phyloP scores from a whole-genome alignment of 2,329 filamentous ascomycete species.

The Venturia carpophila region DNA sequence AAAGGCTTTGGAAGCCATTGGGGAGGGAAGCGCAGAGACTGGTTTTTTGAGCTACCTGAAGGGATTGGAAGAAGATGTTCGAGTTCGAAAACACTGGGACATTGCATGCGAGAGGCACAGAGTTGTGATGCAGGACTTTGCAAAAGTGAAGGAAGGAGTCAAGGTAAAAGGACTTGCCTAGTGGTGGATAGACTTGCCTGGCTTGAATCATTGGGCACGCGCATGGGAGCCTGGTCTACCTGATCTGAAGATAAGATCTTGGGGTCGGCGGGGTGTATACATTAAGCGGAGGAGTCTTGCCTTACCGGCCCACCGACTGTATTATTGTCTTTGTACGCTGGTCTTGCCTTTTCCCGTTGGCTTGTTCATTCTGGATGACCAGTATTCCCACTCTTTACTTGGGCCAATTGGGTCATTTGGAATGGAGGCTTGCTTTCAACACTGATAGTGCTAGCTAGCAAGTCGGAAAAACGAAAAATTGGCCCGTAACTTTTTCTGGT shows the following conservation, averaged over 20 bases:
- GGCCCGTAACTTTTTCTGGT: no score
- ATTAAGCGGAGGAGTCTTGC: conserved; percentile 1
- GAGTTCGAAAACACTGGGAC: conserved; percentile 54
- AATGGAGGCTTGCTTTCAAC: background rate
- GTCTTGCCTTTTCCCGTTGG: background rate
- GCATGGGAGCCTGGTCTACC: background rate
- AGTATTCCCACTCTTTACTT: background rate
- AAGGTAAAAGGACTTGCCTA: conserved; percentile 2
- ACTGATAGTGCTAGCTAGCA: no score
- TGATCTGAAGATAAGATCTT: background rate
- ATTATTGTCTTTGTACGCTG: background rate
- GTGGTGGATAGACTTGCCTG: background rate
- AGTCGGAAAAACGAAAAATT: no score
- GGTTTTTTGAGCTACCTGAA: conserved; percentile 52
- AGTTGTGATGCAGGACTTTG: conserved; percentile 50
- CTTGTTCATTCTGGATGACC: background rate
- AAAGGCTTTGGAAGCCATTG: conserved; percentile 45
- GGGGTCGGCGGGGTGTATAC: background rate
- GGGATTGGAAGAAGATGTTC: conserved; percentile 57
- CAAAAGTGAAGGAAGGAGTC: conserved; percentile 40
- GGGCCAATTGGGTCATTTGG: background rate
- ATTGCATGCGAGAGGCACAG: conserved; percentile 54
- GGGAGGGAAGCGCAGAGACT: conserved; percentile 41
- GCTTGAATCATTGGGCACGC: background rate
- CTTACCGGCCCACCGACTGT: background rate